Evolutionary conservation across 1,284 basidiomycete species (phyloP).

Genomic region (Rhodotorula sp.): DNA sequence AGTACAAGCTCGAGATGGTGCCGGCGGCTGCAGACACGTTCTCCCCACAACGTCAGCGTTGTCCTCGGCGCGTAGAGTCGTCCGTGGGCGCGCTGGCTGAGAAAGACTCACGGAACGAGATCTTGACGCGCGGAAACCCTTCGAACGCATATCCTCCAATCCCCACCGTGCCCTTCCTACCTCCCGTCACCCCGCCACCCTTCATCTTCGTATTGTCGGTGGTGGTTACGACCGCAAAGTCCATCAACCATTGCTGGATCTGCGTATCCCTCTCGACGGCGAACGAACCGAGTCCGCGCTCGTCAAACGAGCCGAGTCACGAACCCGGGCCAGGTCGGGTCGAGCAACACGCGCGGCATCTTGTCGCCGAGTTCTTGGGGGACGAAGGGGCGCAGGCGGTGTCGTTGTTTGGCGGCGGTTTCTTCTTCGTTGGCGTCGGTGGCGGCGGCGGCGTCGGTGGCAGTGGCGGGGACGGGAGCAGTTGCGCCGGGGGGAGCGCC

Average conservation of each 20-base stretch:
- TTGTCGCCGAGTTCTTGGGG: background rate
- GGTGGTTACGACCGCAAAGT: background rate
- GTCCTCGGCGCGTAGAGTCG: background rate
- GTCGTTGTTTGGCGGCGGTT: background rate
- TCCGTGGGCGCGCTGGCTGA: too few relatives aligned
- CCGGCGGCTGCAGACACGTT: background rate
- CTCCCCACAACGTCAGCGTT: background rate
- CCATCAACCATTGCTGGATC: constrained; percentile 5
- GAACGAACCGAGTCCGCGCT: constrained; percentile 10
- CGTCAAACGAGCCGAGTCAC: constrained; percentile 21
- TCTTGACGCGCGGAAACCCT: background rate
- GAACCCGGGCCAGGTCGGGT: constrained; percentile 10
- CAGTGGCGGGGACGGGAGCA: too few relatives aligned
- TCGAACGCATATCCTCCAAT: constrained; percentile 17
- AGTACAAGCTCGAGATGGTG: constrained; percentile 6
- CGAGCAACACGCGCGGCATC: background rate
- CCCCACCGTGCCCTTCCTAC: background rate
- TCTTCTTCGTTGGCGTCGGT: background rate
- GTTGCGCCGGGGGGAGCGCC: too few relatives aligned
- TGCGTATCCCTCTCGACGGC: background rate
- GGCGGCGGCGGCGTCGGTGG: too few relatives aligned
- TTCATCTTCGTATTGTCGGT: background rate
- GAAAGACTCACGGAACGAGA: background rate
- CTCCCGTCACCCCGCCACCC: background rate
- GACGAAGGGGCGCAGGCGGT: background rate